A percentile compares a stretch with the other conserved stretches of the same genome.
phyloP scores from a whole-genome alignment of 139 green algal species.

The Haematococcus sp. region DNA sequence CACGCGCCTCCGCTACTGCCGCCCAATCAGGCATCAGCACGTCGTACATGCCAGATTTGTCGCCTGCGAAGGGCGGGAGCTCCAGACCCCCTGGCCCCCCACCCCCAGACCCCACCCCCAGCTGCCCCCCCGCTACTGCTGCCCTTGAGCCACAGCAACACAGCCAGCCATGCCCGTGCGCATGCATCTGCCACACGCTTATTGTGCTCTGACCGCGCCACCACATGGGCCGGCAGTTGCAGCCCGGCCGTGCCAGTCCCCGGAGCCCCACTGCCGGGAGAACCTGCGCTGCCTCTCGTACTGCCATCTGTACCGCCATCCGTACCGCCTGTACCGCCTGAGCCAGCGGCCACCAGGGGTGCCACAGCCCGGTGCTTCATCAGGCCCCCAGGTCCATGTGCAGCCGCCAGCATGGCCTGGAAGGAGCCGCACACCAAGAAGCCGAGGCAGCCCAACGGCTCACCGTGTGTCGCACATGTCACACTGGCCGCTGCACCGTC shows the following conservation, averaged over 20 bases:
- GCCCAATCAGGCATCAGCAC: constrained; percentile 27
- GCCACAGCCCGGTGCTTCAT: too few relatives aligned
- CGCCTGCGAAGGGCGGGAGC: background rate
- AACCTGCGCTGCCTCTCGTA: background rate
- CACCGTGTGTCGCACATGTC: background rate
- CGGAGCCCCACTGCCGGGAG: background rate
- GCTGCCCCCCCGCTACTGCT: background rate
- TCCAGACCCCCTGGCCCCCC: background rate
- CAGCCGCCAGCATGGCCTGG: background rate
- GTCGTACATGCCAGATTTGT: constrained; percentile 23
- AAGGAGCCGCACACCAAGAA: constrained; percentile 7
- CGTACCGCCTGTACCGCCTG: too few relatives aligned
- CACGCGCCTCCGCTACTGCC: background rate
- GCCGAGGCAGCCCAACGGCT: background rate
- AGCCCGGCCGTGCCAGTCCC: background rate
- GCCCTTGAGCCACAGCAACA: constrained; percentile 16
- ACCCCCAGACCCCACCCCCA: background rate
- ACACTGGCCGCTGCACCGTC: too few relatives aligned
- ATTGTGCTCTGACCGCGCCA: constrained; percentile 8
- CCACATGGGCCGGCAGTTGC: background rate
- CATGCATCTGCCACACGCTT: background rate
- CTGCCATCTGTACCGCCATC: background rate
- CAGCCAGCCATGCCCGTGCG: background rate
- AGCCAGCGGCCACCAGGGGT: too few relatives aligned
- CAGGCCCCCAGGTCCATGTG: too few relatives aligned